A percentile compares a stretch with the other conserved stretches of the same genome.
phyloP scores from a whole-genome alignment of 495 filamentous ascomycete species.

The Baudoinia panamericana region DNA sequence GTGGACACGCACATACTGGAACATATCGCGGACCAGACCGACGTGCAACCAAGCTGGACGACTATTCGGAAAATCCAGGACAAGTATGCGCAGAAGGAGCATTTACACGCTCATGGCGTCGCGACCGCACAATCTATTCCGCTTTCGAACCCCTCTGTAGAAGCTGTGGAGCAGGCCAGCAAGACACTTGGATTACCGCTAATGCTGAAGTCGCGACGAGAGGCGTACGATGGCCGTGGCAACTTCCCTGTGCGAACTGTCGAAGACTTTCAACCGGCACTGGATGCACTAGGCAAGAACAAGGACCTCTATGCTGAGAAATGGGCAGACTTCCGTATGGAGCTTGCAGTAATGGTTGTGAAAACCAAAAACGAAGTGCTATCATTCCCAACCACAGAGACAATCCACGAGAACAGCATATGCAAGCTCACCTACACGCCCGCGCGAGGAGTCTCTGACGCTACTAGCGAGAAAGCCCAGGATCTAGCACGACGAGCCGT shows the following conservation, averaged over 20 bases:
- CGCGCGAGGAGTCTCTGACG: constrained; percentile 53
- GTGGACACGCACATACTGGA: constrained; percentile 87
- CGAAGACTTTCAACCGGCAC: constrained; percentile 54
- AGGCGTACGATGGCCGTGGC: constrained; percentile 88
- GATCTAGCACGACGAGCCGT: constrained; percentile 69
- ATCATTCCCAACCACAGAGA: constrained; percentile 85
- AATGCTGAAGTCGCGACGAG: constrained; percentile 88
- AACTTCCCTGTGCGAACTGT: constrained; percentile 64
- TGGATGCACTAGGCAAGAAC: constrained; percentile 49
- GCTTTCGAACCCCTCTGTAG: constrained; percentile 39
- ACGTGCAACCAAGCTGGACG: constrained; percentile 77
- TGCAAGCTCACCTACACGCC: constrained; percentile 90
- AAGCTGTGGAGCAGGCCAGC: constrained; percentile 51
- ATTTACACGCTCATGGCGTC: constrained; percentile 52
- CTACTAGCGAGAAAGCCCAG: constrained; percentile 51
- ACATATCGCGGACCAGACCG: constrained; percentile 50
- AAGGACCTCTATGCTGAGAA: constrained; percentile 78
- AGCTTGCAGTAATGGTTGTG: constrained; percentile 89
- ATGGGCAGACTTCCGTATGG: constrained; percentile 75
- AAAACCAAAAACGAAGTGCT: constrained; percentile 68
- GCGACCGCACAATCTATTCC: constrained; percentile 57
- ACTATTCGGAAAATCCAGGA: constrained; percentile 90
- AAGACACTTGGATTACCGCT: constrained; percentile 65
- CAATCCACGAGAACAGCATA: constrained; percentile 85
- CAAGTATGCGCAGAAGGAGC: constrained; percentile 85